Percentiles rank a stretch among this genome's conserved stretches.
These are phyloP conservation scores for Fomitopsis pulvina DNA, from an alignment of 768 basidiomycete species.

Conservation along the genomic window DNA sequence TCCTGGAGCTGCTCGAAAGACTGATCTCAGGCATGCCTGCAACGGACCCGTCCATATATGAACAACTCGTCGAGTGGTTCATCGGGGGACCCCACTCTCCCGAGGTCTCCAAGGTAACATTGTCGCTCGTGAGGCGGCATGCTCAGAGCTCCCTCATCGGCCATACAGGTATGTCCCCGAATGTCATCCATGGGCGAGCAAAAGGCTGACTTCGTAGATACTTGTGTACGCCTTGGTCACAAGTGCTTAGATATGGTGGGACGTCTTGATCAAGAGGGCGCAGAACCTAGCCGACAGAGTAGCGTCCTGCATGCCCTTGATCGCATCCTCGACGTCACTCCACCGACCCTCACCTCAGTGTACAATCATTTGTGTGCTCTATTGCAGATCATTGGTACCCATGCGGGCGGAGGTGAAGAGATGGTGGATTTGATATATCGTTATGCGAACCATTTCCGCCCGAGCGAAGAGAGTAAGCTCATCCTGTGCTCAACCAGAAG, in stretches of 20 bases:
- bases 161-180: neutral
- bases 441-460: neutral
- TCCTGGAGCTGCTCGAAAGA: neutral
- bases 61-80: neutral
- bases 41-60: neutral
- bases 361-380: neutral
- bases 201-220: neutral
- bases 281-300: neutral
- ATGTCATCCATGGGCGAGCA: neutral
- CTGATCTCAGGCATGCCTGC: neutral
- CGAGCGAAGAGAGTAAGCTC: neutral
- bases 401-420: neutral
- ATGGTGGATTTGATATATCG: neutral
- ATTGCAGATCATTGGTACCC: neutral
- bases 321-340: neutral
- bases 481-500: no score
- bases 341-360: neutral
- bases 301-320: neutral
- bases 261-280: neutral
- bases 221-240: neutral
- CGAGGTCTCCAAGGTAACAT: neutral
- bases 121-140: neutral
- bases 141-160: neutral
- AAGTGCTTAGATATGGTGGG: neutral
- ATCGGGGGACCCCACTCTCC: neutral